Evolutionary conservation across 805 yeast species (phyloP), one percentile per base, ranked within the genome.

Genomic region (Zygosaccharomyces bailii): DNA sequence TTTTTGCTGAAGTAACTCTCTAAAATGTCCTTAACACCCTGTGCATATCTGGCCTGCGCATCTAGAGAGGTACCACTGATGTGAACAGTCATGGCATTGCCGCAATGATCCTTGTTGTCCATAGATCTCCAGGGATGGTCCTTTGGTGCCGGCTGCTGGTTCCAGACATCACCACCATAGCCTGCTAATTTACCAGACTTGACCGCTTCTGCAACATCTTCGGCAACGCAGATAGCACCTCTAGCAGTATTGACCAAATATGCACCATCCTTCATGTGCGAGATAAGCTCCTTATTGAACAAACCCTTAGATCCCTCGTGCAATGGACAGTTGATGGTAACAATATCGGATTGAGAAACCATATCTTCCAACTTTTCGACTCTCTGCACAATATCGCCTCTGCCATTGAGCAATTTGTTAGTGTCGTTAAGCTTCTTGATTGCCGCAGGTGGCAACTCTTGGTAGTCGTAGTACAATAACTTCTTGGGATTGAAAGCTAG

Each of bases 141-240:
- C 43, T 70, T 68, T 51, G 89, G 88, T 20, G 91, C 86, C 34
- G 95, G 95, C 66, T 85, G 95, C n/a, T 82, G 83, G 70, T 59
- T 75, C 88, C 91, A 84, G 42, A 85, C 93, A 65, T 85, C 93
- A 55, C 91, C 93, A 57, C 90, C 93, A 61, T 84, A 85, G 42
- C 90, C 91, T 56, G 82, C 72, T 39, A 85, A 62, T 55, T 81
- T 82, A 39, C 93, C 93, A 30, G 78, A 67, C 43, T 71, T 60
- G 31, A 85, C 75, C 1, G 91, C 91, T 10, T 73, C 89, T 0
- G 87, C 89, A 51, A 85, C 84, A 54, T 81, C 93, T 58, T 83
- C 74, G 39, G 78, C 82, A 45, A 74, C 80, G 61, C 84, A 75
- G 55, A 85, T 85, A 34, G 90, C 91, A 49, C 93, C 93, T 62